Evolutionary conservation across 768 basidiomycete genomes (phyloP).

Genomic region (Dendrothele bispora): DNA sequence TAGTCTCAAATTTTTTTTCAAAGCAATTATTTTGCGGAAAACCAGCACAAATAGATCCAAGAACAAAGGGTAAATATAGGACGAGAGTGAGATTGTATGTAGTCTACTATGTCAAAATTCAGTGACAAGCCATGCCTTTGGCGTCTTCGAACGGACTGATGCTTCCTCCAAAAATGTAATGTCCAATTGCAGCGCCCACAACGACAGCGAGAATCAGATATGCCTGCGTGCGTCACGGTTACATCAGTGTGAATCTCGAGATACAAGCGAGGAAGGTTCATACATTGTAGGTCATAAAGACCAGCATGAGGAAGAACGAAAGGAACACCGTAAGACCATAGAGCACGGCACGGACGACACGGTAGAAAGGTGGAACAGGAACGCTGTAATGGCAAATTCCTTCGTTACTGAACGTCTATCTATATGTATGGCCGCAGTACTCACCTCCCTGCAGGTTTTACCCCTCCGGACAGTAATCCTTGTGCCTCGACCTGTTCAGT

Average conservation of each 20-base stretch:
- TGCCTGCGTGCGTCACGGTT: too few relatives aligned
- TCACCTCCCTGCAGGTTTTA: slow-evolving; percentile 42
- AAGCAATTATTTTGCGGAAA: too few relatives aligned
- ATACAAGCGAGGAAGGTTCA: slow-evolving; percentile 6
- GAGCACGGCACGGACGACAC: slow-evolving; percentile 60
- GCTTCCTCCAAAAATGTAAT: slow-evolving; percentile 69
- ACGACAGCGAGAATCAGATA: slow-evolving; percentile 86
- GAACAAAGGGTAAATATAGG: too few relatives aligned
- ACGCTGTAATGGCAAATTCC: slow-evolving; percentile 33
- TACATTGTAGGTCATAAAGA: slow-evolving; percentile 97
- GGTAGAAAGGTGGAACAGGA: slow-evolving; percentile 47
- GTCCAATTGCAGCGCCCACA: slow-evolving; percentile 78
- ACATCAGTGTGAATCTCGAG: too few relatives aligned
- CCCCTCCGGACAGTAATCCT: slow-evolving; percentile 51
- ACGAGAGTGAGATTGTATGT: too few relatives aligned
- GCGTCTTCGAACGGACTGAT: slow-evolving; percentile 62
- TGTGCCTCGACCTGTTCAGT: slow-evolving; percentile 48
- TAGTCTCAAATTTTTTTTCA: slow-evolving; percentile 1
- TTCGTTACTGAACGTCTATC: not conserved
- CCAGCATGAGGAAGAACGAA: slow-evolving; percentile 91
- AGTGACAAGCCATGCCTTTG: slow-evolving; percentile 85
- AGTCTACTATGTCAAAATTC: too few relatives aligned
- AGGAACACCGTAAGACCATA: slow-evolving; percentile 79
- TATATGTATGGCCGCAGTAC: slow-evolving; percentile 22
- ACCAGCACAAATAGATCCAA: too few relatives aligned